Base-by-base conservation (phyloP, 225 moss, liverwort and hornwort genomes). In the Thuidium tamariscinum region DNA sequence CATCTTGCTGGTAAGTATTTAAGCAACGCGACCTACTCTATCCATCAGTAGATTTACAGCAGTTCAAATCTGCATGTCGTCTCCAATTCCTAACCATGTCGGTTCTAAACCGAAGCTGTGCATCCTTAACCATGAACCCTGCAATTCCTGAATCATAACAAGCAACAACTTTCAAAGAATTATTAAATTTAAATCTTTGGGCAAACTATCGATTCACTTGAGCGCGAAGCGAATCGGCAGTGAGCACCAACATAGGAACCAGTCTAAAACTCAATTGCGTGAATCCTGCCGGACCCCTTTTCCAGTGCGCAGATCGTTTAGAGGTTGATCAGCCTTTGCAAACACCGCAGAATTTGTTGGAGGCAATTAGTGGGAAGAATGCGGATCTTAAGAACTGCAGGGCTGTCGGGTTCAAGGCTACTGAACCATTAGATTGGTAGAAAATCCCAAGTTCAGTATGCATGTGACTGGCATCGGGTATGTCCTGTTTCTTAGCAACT, bases 1-100 rank as follows among this genome's bases (percentile, higher is more conserved):
- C 97, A 97, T 91, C 94, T 97, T 86, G 92, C 95, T 91, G 86
- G 95, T 97, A 88, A 95, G 90, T 87, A 64, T 51, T 51, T 42
- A 48, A 63, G 64, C 80, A n/a, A 59, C 42, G 73, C 37, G 62
- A 76, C 68, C 68, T 61, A 32, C 42, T 79, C 46, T 71, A 36
- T 32, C 49, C 63, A 71, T 82, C n/a, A 66, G 70, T 80, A 81
- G 48, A 69, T 61, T 51, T 55, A 17, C 32, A 68, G n/a, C 68
- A 68, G 79, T 64, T 83, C 39, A 37, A 60, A 42, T 65, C 52
- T 25, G n/a, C n/a, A n/a, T n/a, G 49, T 42, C 22, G 49, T n/a
- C 49, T 11, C 46, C 80, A 74, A 77, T 30, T 86, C 30, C 30
- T 56, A 56, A 18, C 52, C 62, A 23, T 25, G 32, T 46, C 12